Percentiles rank a stretch among this genome's conserved stretches.
phyloP scores from a whole-genome alignment of 2,329 filamentous ascomycete genomes.

The Cladosporium sp. region DNA sequence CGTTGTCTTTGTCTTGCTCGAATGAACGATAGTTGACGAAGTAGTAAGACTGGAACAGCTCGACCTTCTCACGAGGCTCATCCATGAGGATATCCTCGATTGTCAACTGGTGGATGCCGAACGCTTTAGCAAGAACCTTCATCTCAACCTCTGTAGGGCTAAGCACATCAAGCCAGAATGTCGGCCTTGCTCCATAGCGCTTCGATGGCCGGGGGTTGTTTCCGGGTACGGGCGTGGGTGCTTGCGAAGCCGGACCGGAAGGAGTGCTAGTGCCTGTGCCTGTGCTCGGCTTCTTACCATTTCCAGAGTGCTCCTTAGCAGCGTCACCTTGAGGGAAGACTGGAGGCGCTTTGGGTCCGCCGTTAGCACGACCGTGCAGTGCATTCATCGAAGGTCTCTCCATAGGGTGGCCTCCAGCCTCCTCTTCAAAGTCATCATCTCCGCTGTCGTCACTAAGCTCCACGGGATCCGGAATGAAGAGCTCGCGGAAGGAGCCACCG shows the following conservation, averaged over 20 bases:
- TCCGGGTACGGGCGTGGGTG: slow-evolving; percentile 34
- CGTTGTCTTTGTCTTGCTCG: slow-evolving; percentile 86
- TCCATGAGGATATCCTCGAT: slow-evolving; percentile 97
- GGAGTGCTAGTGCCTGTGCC: slow-evolving; percentile 53
- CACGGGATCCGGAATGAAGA: slow-evolving; percentile 87
- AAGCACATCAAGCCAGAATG: slow-evolving; percentile 95
- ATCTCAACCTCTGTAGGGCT: slow-evolving; percentile 92
- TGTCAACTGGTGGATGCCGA: slow-evolving; percentile 93
- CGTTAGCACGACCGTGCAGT: slow-evolving; percentile 26
- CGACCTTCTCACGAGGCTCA: slow-evolving; percentile 95
- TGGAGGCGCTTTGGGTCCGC: background rate
- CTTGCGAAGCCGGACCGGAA: slow-evolving; percentile 48
- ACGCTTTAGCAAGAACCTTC: slow-evolving; percentile 88
- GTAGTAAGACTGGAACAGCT: slow-evolving; percentile 96
- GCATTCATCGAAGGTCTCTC: slow-evolving; percentile 34
- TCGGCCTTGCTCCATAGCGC: slow-evolving; percentile 73
- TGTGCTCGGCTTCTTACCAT: slow-evolving; percentile 41
- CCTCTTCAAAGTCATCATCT: slow-evolving; percentile 58
- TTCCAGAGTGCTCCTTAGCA: slow-evolving; percentile 29
- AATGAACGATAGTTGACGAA: slow-evolving; percentile 98
- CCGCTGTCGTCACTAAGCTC: slow-evolving; percentile 67
- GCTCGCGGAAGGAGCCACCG: slow-evolving; percentile 77
- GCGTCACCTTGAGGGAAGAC: background rate
- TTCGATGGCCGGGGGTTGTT: slow-evolving; percentile 29
- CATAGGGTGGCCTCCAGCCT: slow-evolving; percentile 31